Base-by-base conservation (phyloP, 2,329 filamentous ascomycete species). In the Fusarium acutatum region DNA sequence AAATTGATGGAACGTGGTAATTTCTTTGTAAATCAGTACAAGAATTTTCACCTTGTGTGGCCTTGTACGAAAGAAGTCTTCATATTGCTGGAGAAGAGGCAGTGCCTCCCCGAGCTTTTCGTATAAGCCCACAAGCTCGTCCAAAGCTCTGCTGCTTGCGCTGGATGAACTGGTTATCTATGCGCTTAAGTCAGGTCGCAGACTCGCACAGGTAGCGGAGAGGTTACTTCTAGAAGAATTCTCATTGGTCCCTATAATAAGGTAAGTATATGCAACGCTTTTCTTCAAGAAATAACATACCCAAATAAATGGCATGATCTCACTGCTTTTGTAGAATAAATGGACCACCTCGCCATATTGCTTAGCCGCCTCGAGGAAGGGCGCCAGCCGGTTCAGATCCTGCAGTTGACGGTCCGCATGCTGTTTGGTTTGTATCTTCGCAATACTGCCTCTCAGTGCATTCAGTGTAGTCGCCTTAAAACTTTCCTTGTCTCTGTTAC, bases 131-230 rank as follows among this genome's bases (percentile, higher is more conserved):
- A 50, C 22, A 18, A 50, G 15, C 2, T 50, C 15, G 3, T 7
- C 7, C 0, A 34, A 50, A 6, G 44, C 44, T 2, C 8, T 24
- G 0, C 0, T 7, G 0, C 11, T 7, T 3, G 0, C 0, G 0
- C 0, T 11, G 0, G 44, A 47, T 13, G 46, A 49, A 24, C 15
- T 50, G 6, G 28, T 47, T 47, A 3, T 22, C 44, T 47, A 9
- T 15, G 13, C 6, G 0, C 13, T 17, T 0, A 4, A 22, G 44
- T 47, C 9, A 47, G 44, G 9, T 22, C 9, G 6, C 4, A 22
- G 3, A 17, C 4, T 17, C 4, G 0, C 1, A 12, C 3, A 11
- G 13, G 20, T 28, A 15, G 0, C 18, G 1, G 6, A 7, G 0
- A 11, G 18, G 0, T 6, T n/a, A 49, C 46, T 3, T 49, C 46